Conservation (phyloP, 805 yeast species). For the Blastobotrys parvus region DNA sequence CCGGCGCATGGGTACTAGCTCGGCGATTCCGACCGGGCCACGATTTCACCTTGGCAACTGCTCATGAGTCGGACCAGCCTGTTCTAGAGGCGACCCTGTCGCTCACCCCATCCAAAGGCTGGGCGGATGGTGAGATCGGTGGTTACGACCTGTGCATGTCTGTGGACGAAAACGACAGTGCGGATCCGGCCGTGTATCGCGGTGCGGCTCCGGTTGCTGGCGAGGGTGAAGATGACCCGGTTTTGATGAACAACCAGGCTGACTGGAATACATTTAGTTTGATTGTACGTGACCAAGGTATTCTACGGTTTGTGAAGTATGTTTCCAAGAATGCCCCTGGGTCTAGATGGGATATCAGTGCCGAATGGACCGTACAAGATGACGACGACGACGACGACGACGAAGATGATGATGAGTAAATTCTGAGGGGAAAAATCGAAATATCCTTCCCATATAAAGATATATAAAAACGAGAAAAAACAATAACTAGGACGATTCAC, state of each 20-base stretch:
- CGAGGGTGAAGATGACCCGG: conserved; percentile 65
- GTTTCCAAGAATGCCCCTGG: conserved; percentile 84
- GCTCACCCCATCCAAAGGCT: conserved; percentile 72
- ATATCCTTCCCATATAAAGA: not conserved
- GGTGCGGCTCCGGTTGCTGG: conserved; percentile 34
- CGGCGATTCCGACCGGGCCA: conserved; percentile 92
- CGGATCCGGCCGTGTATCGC: conserved; percentile 82
- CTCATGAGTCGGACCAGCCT: conserved; percentile 35
- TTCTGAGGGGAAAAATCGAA: not conserved
- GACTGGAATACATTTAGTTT: conserved; percentile 72
- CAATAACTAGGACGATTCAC: conserved; percentile 15
- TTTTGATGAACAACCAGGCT: conserved; percentile 72
- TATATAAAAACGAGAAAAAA: not conserved
- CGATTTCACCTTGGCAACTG: conserved; percentile 87
- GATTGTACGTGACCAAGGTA: conserved; percentile 74
- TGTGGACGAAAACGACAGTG: conserved; percentile 40
- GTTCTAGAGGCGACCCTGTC: conserved; percentile 72
- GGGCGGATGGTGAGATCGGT: conserved; percentile 85
- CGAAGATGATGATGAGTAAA: conserved; percentile 7
- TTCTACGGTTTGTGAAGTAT: conserved; percentile 87
- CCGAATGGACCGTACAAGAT: conserved; percentile 67
- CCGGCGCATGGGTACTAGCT: conserved; percentile 59
- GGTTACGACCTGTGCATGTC: conserved; percentile 90
- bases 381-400: conserved; percentile 29
- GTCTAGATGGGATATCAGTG: conserved; percentile 82